Conservation (phyloP, 1,284 basidiomycete species). For the Tilletia walkeri region DNA sequence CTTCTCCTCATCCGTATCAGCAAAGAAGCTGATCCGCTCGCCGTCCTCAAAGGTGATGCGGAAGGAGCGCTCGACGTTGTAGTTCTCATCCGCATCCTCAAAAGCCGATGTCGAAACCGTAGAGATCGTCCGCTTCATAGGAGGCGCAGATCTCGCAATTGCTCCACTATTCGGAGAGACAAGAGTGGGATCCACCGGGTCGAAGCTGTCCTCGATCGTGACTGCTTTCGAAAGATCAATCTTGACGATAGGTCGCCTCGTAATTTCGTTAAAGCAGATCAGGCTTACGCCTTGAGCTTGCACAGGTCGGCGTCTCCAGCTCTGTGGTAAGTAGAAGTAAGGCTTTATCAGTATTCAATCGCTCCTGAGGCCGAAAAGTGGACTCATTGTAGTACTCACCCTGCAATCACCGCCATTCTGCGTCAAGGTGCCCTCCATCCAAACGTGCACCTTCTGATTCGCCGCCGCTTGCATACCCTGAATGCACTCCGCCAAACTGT, state of each 20-base stretch:
- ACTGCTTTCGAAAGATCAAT: slow-evolving; percentile 86
- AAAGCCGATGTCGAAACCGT: slow-evolving; percentile 20
- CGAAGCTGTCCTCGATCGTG: slow-evolving; percentile 72
- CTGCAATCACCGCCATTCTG: slow-evolving; percentile 92
- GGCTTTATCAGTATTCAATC: too few relatives aligned
- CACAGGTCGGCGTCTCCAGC: slow-evolving; percentile 81
- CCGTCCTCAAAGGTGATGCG: slow-evolving; percentile 75
- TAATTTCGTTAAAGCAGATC: slow-evolving; percentile 89
- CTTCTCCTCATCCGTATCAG: slow-evolving; percentile 87
- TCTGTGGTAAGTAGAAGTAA: slow-evolving; percentile 59
- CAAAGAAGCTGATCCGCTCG: slow-evolving; percentile 82
- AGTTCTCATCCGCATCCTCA: slow-evolving; percentile 68
- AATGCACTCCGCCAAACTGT: slow-evolving; percentile 86
- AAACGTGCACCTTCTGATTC: slow-evolving; percentile 63
- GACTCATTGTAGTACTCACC: slow-evolving; percentile 58
- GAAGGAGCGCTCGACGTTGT: slow-evolving; percentile 76
- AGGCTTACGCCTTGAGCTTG: slow-evolving; percentile 81
- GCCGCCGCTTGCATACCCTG: slow-evolving; percentile 86
- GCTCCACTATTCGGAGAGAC: background rate
- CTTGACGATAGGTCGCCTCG: slow-evolving; percentile 81
- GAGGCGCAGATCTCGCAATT: background rate
- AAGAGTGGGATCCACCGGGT: slow-evolving; percentile 46
- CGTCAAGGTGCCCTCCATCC: slow-evolving; percentile 77
- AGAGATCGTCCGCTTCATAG: background rate
- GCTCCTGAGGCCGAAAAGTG: background rate